Evolutionary conservation across 164 flowering plant genomes (phyloP).

Genomic region (Liquidambar formosana): DNA sequence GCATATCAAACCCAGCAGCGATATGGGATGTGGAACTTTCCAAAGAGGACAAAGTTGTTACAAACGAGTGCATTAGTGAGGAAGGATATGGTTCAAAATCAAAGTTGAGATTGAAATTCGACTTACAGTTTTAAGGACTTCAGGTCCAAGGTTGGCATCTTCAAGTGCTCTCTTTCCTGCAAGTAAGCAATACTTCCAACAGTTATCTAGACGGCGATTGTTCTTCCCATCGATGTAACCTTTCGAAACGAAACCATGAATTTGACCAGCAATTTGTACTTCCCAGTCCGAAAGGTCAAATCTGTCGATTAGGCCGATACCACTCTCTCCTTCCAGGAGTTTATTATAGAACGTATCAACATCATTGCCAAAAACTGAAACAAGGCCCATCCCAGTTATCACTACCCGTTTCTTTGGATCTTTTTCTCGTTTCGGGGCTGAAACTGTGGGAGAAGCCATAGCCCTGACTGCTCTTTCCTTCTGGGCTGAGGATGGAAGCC

Average conservation of each 20-base stretch:
- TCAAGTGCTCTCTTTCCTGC: conserved; percentile 74
- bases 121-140: conserved; percentile 52
- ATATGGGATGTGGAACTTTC: no score
- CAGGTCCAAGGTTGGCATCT: conserved; percentile 60
- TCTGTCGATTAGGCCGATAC: conserved; percentile 57
- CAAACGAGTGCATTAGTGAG: no score
- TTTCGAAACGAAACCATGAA: conserved; percentile 56
- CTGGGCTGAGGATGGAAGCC: conserved; percentile 26
- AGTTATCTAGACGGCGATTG: conserved; percentile 71
- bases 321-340: conserved; percentile 73
- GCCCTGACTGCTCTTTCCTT: conserved; percentile 41
- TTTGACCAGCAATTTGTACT: conserved; percentile 67
- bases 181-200: conserved; percentile 71
- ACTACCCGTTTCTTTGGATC: conserved; percentile 73
- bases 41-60: not conserved
- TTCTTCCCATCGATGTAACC: conserved; percentile 74
- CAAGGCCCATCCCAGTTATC: conserved; percentile 82
- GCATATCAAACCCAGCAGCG: no score
- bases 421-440: conserved; percentile 66
- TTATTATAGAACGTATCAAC: conserved; percentile 57
- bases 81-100: no score
- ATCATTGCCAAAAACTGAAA: conserved; percentile 71
- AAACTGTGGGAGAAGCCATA: conserved; percentile 44
- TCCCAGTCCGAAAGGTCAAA: conserved; percentile 63
- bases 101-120: not conserved